These are phyloP conservation scores for Eucalyptus curtisii DNA, from an alignment of 345 rosid species.

Conservation along the genomic window DNA sequence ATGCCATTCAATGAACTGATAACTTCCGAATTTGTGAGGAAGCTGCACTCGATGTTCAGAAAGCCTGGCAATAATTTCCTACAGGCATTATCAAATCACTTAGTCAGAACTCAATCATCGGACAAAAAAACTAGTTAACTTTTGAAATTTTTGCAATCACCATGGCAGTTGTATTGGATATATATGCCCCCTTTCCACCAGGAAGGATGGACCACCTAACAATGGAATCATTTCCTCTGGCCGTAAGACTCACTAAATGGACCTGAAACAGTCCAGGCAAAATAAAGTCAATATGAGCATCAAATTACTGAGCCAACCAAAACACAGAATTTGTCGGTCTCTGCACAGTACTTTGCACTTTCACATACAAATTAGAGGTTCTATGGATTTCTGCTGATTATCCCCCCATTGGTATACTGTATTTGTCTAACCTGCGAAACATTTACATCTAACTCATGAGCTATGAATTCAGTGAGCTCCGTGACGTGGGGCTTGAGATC, in stretches of 20 bases:
- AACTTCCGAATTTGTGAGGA: slow-evolving; percentile 56
- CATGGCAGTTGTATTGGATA: slow-evolving; percentile 54
- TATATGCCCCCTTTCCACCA: slow-evolving; percentile 24
- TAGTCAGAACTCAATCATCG: not conserved
- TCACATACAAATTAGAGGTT: not conserved
- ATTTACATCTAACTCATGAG: slow-evolving; percentile 42
- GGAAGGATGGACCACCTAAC: slow-evolving; percentile 51
- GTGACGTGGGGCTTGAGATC: slow-evolving; percentile 40
- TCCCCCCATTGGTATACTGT: not conserved
- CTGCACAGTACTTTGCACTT: not conserved
- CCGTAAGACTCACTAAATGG: slow-evolving; percentile 29
- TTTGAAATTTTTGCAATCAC: slow-evolving; percentile 13
- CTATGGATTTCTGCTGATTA: not conserved
- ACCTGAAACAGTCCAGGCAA: slow-evolving; percentile 39
- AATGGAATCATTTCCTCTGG: slow-evolving; percentile 50
- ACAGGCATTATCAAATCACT: not conserved
- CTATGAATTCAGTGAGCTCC: slow-evolving; percentile 32
- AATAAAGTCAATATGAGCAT: not conserved
- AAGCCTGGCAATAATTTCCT: slow-evolving; percentile 58
- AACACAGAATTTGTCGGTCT: not conserved
- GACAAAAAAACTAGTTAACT: not conserved
- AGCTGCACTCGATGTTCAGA: slow-evolving; percentile 52
- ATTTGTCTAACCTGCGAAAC: slow-evolving; percentile 42
- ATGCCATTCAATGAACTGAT: slow-evolving; percentile 49
- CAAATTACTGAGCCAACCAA: not conserved